Evolutionary conservation across 805 yeast species (phyloP), one percentile per base, ranked within the genome.

Genomic region (Blastobotrys parvus): DNA sequence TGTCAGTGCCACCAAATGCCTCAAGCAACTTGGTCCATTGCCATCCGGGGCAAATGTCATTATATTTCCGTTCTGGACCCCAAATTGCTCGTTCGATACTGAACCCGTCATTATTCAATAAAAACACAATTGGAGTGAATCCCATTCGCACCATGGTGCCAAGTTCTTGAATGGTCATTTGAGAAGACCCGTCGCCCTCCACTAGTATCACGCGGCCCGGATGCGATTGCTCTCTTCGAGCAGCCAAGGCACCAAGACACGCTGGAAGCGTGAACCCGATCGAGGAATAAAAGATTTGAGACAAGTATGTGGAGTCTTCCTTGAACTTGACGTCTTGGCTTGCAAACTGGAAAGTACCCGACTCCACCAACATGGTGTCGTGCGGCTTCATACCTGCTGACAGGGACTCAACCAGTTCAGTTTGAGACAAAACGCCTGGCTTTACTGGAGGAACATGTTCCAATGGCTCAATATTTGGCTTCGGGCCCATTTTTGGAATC

Each of bases 181-280:
- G 95, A 2, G 95, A 90, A 2, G 95, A 80, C 1, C 97, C 97
- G 60, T 89, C 97, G 44, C 97, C 96, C 67, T 84, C 88, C 15
- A 86, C 64, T 19, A 88, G 67, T 17, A 86, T 68, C 37, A 88
- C 69, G 54, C 94, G 74, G 25, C 79, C 72, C 34, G 53, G 57
- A 4, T 68, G 65, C 15, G 13, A 7, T 35, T 53, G 57, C 39
- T 56, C 61, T 40, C 71, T 69, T 63, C 74, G 67, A 0, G 90
- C 96, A 43, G 84, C 65, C 16, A 85, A 78, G 20, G 80, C 82
- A 39, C 97, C 97, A 45, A 89, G 72, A 3, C 92, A 73, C 8
- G 89, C 83, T 2, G 96, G 96, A 21, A 89, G 67, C 0, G 94
- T 90, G 67, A 77, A 83, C 4, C 97, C 97, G 54, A 89, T 89